Percentiles rank a stretch among this genome's conserved stretches.
These are phyloP conservation scores for Pseudocercospora pini-densiflorae DNA, from an alignment of 2,329 filamentous ascomycete genomes.

Conservation along the genomic window DNA sequence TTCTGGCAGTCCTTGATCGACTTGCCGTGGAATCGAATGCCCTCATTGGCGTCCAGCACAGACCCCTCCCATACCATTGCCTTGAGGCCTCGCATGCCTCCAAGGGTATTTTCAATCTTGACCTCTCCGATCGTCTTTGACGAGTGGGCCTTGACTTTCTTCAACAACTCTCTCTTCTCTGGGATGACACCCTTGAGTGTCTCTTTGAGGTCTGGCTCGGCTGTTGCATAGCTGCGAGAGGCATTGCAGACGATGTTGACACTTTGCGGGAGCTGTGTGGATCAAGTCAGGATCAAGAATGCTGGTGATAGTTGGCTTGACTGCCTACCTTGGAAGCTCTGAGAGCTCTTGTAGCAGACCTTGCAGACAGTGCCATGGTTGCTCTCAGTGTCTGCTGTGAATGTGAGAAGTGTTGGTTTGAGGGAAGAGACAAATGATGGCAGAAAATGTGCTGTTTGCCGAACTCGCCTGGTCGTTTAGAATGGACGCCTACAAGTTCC, in stretches of 20 bases:
- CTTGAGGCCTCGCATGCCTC: slow-evolving; percentile 94
- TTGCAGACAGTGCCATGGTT: slow-evolving; percentile 67
- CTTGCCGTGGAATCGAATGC: slow-evolving; percentile 95
- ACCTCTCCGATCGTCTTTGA: slow-evolving; percentile 87
- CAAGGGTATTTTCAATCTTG: slow-evolving; percentile 91
- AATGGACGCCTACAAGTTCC: neutral
- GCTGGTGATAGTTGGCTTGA: neutral
- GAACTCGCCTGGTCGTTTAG: neutral
- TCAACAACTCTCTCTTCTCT: slow-evolving; percentile 88
- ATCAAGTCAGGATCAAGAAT: neutral
- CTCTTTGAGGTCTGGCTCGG: slow-evolving; percentile 88
- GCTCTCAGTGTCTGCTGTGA: neutral
- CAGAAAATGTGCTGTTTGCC: neutral
- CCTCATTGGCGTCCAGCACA: slow-evolving; percentile 93
- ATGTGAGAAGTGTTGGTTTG: neutral
- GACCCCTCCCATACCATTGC: slow-evolving; percentile 99
- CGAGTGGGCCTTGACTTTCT: slow-evolving; percentile 86
- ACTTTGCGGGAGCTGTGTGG: slow-evolving; percentile 32
- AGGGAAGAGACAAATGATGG: slow-evolving; percentile 1
- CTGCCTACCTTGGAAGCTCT: slow-evolving; percentile 66
- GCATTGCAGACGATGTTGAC: slow-evolving; percentile 30
- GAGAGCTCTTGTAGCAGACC: slow-evolving; percentile 65
- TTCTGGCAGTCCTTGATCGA: slow-evolving; percentile 98
- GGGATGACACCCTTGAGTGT: slow-evolving; percentile 84
- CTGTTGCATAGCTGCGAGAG: slow-evolving; percentile 67